phyloP scores from a whole-genome alignment of 176 grass and related monocot species.

The Triticum timopheevii region DNA sequence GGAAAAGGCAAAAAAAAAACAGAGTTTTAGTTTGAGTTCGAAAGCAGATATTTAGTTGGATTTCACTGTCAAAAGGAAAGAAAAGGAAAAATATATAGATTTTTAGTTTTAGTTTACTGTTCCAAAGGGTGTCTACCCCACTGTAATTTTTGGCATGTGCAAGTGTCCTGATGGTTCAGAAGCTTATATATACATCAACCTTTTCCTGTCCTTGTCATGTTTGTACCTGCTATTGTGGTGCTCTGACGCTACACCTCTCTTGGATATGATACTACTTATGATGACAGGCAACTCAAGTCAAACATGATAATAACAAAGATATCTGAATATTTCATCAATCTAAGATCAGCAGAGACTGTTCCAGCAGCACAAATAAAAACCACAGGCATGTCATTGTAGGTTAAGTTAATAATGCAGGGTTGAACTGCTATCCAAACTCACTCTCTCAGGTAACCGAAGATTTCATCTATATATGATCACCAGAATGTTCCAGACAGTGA shows the following conservation, averaged over 20 bases:
- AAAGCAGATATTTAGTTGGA: not conserved
- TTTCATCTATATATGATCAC: slow-evolving; percentile 21
- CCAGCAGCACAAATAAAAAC: not conserved
- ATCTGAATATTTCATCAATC: not conserved
- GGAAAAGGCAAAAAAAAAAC: not conserved
- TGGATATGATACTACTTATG: not conserved
- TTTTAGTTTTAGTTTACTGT: not conserved
- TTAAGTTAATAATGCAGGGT: not conserved
- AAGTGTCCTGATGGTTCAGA: not conserved
- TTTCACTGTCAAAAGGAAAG: not conserved
- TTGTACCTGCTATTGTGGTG: not conserved
- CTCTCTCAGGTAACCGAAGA: slow-evolving; percentile 3
- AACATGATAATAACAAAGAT: no score
- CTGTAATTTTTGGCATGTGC: slow-evolving; percentile 20
- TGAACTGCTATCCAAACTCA: slow-evolving; percentile 9
- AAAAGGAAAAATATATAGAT: not conserved
- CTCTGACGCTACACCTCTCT: not conserved
- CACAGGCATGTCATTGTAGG: not conserved
- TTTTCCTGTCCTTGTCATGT: not conserved
- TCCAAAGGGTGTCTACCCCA: not conserved
- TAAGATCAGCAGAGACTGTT: not conserved
- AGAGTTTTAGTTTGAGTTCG: not conserved
- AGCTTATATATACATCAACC: not conserved
- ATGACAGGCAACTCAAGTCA: not conserved
- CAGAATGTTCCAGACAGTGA: not conserved